Base-by-base conservation (phyloP, 306 rosid genomes). In the Pyrus betulifolia region DNA sequence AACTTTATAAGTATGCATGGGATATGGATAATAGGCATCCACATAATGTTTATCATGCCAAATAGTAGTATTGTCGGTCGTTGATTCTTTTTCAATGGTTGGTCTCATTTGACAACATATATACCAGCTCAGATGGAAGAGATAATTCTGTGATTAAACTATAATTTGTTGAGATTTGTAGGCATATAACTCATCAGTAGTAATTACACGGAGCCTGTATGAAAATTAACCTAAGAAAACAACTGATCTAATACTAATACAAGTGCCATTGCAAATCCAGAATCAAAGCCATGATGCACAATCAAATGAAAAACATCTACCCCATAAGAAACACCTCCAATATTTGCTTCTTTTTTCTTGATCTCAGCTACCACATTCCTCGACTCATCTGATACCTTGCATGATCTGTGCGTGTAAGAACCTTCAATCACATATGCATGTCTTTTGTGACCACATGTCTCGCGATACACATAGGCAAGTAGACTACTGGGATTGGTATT, bases 251-350 rank as follows among this genome's bases (percentile, higher is more conserved):
- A 86, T 11, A 87, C 78, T 22, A 93, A 76, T 72, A 93, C 87
- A 21, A 93, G 85, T 62, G 91, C 93, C 98, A 93, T 93, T 13
- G 97, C 96, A 62, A 91, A 86, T 11, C 79, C 90, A 22, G 91
- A 76, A 82, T 91, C 92, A 69, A 87, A 84, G 11, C 79, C 89
- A 21, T 96, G 88, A n/a, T 84, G 87, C 64, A 93, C 92, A 69
- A 86, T 23, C 75, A 93, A 71, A 71, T 87, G 88, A 78, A 93
- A 93, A 79, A 93, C 91, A 51, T 91, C 96, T 0, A 65, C 68
- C 45, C 98, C 98, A 82, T 87, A 93, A 9, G 93, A 88, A 1
- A 89, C 88, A 7, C 90, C 83, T 58, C 88, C 89, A 21, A 64
- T 54, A 14, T 25, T 71, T 19, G 89, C 83, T 77, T 89, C 89